Conservation (phyloP, 495 filamentous ascomycete genomes). For the Tetracladium marchalianum region DNA sequence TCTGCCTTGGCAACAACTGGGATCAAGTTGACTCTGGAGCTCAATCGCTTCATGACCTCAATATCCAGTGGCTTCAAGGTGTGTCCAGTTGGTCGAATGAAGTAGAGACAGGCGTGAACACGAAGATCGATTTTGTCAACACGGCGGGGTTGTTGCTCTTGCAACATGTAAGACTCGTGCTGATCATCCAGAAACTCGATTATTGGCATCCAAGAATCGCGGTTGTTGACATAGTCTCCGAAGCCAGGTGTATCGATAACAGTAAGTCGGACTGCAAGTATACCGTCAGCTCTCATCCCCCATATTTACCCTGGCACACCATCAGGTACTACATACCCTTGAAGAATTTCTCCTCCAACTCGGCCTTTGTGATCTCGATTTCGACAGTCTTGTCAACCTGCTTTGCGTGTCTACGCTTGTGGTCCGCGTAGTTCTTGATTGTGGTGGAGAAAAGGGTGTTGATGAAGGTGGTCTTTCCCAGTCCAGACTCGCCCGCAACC, state of each 20-base stretch:
- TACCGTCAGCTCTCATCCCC: neutral
- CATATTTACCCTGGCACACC: neutral
- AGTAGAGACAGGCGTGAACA: conserved; percentile 97
- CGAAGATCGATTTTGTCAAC: conserved; percentile 98
- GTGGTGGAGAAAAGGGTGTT: conserved; percentile 99
- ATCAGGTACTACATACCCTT: conserved; percentile 62
- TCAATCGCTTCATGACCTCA: conserved; percentile 98
- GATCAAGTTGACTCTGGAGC: conserved; percentile 95
- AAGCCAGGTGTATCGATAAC: conserved; percentile 99
- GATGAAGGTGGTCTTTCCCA: conserved; percentile 99
- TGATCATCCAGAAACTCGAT: conserved; percentile 99
- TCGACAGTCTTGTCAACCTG: conserved; percentile 99
- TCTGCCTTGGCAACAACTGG: conserved; percentile 98
- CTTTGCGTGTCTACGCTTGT: conserved; percentile 96
- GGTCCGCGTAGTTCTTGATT: conserved; percentile 99
- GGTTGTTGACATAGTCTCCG: conserved; percentile 99
- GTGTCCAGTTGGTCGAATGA: conserved; percentile 96
- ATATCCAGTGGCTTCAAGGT: conserved; percentile 98
- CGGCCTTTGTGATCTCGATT: conserved; percentile 99
- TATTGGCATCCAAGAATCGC: conserved; percentile 98
- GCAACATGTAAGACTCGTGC: conserved; percentile 99
- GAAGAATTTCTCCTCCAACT: conserved; percentile 99
- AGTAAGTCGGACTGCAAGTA: conserved; percentile 73
- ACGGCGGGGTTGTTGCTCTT: conserved; percentile 97
- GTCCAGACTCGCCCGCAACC: conserved; percentile 96